Evolutionary conservation across 139 green algal species (phyloP).

Genomic region (Coccomyxa sp.): DNA sequence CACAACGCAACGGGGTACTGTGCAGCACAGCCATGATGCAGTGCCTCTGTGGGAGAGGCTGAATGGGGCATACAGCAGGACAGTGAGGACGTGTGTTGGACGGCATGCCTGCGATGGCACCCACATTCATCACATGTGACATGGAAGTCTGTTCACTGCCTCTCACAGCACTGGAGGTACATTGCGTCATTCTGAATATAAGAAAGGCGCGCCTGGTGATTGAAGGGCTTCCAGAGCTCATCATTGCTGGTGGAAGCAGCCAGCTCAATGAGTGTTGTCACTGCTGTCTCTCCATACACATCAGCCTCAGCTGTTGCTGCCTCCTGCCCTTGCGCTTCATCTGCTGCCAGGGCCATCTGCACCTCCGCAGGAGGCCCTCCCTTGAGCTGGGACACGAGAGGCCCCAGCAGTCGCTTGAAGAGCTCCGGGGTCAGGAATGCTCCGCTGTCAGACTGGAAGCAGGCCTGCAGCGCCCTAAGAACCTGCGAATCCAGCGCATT

Average conservation of each 20-base stretch:
- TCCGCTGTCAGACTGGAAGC: conserved; percentile 75
- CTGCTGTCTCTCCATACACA: conserved; percentile 30
- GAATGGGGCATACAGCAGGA: no score
- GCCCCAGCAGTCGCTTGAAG: conserved; percentile 61
- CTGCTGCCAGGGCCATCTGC: background rate
- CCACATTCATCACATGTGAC: no score
- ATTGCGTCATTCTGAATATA: no score
- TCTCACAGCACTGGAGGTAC: no score
- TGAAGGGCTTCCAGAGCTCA: conserved; percentile 79
- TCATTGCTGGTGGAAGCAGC: conserved; percentile 67
- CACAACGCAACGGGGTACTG: no score
- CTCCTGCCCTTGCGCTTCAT: conserved; percentile 12
- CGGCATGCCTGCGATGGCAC: no score
- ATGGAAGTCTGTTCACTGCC: no score
- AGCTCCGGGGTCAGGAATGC: conserved; percentile 57
- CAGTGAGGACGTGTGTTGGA: no score
- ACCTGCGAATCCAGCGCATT: conserved; percentile 35
- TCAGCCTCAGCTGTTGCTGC: conserved; percentile 10
- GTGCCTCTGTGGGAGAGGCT: no score
- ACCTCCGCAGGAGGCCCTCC: conserved; percentile 15
- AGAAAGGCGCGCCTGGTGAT: conserved; percentile 45
- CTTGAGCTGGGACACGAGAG: conserved; percentile 53
- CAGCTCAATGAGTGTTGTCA: conserved; percentile 65
- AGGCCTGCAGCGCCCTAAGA: conserved; percentile 73
- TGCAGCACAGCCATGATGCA: no score